phyloP scores from a whole-genome alignment of 2,329 filamentous ascomycete species.

The Magnaporthales sp. region DNA sequence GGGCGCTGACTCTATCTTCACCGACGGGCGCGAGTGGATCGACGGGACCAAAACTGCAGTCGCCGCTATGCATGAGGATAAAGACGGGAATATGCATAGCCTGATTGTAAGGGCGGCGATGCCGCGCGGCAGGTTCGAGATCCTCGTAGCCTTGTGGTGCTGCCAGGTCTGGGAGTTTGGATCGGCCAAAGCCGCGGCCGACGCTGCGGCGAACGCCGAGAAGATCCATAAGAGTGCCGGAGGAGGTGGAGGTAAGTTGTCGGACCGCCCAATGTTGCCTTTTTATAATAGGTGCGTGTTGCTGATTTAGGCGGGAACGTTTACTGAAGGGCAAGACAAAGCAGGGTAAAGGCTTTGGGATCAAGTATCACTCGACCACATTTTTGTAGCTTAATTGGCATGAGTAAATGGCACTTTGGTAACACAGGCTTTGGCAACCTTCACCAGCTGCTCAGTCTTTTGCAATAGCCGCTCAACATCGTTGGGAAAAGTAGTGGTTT shows the following conservation, averaged over 20 bases:
- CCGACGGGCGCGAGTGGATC: not conserved
- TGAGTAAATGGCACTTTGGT: not conserved
- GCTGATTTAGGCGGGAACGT: not conserved
- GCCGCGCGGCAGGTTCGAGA: constrained; percentile 1
- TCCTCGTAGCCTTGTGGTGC: constrained; percentile 4
- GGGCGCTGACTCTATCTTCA: not conserved
- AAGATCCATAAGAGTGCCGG: not conserved
- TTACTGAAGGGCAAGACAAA: not conserved
- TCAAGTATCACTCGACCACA: not conserved
- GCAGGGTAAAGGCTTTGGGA: not conserved
- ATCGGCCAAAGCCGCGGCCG: not conserved
- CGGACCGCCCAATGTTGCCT: not conserved
- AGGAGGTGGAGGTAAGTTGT: not conserved
- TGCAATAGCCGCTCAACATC: not conserved
- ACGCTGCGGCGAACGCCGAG: not conserved
- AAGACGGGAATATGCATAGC: not conserved
- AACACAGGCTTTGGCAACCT: not conserved
- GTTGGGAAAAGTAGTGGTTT: not conserved
- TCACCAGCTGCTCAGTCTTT: not conserved
- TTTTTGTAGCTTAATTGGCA: not conserved
- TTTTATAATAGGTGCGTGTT: not conserved
- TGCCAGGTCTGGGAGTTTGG: constrained; percentile 4
- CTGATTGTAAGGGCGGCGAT: not conserved
- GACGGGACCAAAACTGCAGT: not conserved
- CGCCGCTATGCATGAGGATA: not conserved